phyloP scores from a whole-genome alignment of 768 basidiomycete species.

The Agrocybe pediades region DNA sequence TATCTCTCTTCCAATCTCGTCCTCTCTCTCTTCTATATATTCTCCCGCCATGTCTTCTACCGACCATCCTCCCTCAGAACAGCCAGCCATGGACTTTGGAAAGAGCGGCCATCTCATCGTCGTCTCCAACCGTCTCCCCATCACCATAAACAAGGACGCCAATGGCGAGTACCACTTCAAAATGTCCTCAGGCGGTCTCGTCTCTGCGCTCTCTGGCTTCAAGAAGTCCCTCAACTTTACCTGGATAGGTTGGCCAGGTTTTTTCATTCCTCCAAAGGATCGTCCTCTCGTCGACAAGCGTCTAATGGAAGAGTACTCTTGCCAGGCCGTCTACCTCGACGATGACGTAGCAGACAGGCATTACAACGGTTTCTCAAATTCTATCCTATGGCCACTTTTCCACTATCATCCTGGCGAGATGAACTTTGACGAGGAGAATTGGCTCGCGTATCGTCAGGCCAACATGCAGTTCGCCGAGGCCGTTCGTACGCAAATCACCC shows the following conservation, averaged over 20 bases:
- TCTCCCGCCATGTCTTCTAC: conserved; percentile 26
- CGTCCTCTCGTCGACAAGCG: conserved; percentile 89
- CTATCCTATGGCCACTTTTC: conserved; percentile 99
- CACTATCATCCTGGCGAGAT: conserved; percentile 99
- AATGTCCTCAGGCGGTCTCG: conserved; percentile 98
- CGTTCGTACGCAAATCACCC: conserved; percentile 74
- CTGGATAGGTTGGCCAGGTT: conserved; percentile 96
- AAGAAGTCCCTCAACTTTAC: conserved; percentile 98
- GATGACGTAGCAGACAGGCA: conserved; percentile 98
- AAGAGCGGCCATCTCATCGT: conserved; percentile 82
- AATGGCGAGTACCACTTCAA: conserved; percentile 96
- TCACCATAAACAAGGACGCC: conserved; percentile 94
- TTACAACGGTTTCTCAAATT: conserved; percentile 99
- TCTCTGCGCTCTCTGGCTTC: conserved; percentile 95
- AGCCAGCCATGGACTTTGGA: conserved; percentile 45
- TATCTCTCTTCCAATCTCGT: conserved; percentile 36
- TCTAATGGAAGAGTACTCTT: conserved; percentile 92
- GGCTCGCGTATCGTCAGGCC: conserved; percentile 96
- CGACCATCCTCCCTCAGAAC: conserved; percentile 26
- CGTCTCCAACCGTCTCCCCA: conserved; percentile 92
- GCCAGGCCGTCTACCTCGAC: conserved; percentile 96
- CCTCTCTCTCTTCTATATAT: conserved; percentile 26
- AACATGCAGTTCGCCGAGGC: conserved; percentile 94
- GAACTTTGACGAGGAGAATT: conserved; percentile 99
- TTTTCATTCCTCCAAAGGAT: conserved; percentile 92